Conservation (phyloP, 2,329 filamentous ascomycete genomes). For the Lachnellula arida region DNA sequence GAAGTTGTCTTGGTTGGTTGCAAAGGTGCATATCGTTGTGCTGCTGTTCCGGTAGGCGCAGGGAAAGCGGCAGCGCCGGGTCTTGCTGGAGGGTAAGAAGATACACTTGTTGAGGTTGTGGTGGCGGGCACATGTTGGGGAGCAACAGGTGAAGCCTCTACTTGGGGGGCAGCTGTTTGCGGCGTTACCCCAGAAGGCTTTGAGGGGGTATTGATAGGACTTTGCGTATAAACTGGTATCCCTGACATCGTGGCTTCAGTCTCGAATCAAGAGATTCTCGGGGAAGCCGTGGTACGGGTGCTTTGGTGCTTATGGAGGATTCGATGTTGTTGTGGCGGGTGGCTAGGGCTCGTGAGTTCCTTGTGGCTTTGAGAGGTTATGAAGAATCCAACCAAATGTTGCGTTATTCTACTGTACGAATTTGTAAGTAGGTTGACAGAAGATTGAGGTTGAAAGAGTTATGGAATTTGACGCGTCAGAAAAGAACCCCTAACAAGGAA, state of each 20-base stretch:
- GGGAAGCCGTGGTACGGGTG: background rate
- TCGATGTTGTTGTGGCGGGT: background rate
- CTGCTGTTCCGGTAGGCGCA: slow-evolving; percentile 31
- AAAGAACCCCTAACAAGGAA: no score
- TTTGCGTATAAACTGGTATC: slow-evolving; percentile 55
- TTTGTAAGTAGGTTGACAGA: no score
- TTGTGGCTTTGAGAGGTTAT: background rate
- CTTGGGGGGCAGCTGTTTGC: slow-evolving; percentile 36
- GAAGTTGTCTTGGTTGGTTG: slow-evolving; percentile 42
- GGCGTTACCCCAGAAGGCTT: slow-evolving; percentile 48
- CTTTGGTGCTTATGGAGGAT: background rate
- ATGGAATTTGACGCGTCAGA: no score
- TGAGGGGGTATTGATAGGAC: slow-evolving; percentile 50
- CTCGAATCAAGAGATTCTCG: background rate
- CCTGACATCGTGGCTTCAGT: slow-evolving; percentile 46
- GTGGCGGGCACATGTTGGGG: slow-evolving; percentile 26
- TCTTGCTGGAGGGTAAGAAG: slow-evolving; percentile 38
- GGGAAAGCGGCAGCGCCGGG: slow-evolving; percentile 49
- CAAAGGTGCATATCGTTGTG: slow-evolving; percentile 33
- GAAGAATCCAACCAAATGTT: background rate
- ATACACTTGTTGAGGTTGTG: slow-evolving; percentile 28
- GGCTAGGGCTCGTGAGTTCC: background rate
- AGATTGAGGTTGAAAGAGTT: no score
- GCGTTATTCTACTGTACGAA: no score
- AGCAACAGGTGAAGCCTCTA: slow-evolving; percentile 18